Percentiles rank a stretch among this genome's conserved stretches.
Evolutionary conservation across 1,284 basidiomycete species (phyloP).

Genomic region (Microbotryum lychnidis-dioicae): DNA sequence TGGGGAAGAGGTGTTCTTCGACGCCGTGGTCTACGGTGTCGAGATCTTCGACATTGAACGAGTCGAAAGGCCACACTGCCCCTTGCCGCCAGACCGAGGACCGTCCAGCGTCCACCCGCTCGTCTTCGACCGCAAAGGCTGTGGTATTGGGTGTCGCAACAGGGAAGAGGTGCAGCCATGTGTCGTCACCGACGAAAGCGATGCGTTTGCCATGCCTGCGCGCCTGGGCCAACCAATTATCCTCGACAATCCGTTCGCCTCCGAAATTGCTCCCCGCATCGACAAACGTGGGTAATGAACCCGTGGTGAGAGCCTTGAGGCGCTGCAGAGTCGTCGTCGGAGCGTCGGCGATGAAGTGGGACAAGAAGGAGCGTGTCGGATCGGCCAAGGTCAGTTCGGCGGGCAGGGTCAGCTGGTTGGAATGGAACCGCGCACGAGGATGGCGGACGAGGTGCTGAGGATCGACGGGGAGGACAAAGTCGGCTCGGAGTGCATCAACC

Average conservation of each 20-base stretch:
- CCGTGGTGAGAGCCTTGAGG: slow-evolving; percentile 90
- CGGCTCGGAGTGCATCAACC: slow-evolving; percentile 88
- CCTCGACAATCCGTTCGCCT: slow-evolving; percentile 54
- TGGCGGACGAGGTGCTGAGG: slow-evolving; percentile 36
- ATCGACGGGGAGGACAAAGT: slow-evolving; percentile 70
- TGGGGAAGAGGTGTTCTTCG: slow-evolving; percentile 68
- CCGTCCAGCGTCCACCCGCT: neutral
- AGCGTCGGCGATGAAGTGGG: slow-evolving; percentile 84
- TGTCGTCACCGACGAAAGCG: slow-evolving; percentile 92
- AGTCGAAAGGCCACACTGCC: slow-evolving; percentile 77
- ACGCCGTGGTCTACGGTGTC: slow-evolving; percentile 93
- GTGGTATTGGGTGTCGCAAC: neutral
- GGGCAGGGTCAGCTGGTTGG: slow-evolving; percentile 74
- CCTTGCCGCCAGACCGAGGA: slow-evolving; percentile 42
- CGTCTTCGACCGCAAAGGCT: neutral
- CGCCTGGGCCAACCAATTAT: slow-evolving; percentile 52
- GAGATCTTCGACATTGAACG: slow-evolving; percentile 97
- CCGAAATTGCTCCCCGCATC: slow-evolving; percentile 83
- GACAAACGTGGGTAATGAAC: slow-evolving; percentile 90
- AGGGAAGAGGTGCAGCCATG: slow-evolving; percentile 87
- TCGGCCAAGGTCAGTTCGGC: slow-evolving; percentile 54
- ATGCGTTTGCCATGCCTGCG: slow-evolving; percentile 47
- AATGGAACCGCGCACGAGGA: slow-evolving; percentile 51
- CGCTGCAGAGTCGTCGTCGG: slow-evolving; percentile 93
- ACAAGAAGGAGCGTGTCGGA: slow-evolving; percentile 70